Conservation (phyloP, 345 rosid species). For the Eutrema heterophyllum region DNA sequence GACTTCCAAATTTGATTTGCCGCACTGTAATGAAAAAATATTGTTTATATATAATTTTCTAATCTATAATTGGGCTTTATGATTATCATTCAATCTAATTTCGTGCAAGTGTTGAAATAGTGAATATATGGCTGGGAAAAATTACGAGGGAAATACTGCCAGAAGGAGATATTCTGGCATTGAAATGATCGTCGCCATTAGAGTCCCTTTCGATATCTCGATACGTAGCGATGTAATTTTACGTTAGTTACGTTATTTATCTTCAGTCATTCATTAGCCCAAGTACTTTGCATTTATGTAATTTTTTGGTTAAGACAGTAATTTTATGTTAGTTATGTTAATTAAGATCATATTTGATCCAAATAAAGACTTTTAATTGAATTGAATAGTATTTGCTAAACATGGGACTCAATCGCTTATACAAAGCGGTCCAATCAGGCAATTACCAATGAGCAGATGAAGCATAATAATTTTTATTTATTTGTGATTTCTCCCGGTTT, state of each 20-base stretch:
- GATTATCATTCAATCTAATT: neutral
- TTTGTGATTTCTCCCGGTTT: too few relatives aligned
- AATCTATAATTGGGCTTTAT: neutral
- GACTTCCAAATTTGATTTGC: neutral
- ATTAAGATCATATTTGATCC: neutral
- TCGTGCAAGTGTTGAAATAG: neutral
- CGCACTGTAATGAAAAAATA: neutral
- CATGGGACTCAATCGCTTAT: neutral
- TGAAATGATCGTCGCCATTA: slow-evolving; percentile 16
- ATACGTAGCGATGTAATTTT: neutral
- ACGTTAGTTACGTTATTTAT: neutral
- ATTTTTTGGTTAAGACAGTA: too few relatives aligned
- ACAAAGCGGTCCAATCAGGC: neutral
- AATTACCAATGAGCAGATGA: neutral
- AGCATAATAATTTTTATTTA: neutral
- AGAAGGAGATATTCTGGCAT: slow-evolving; percentile 9
- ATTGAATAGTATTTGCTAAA: neutral
- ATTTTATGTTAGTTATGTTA: neutral
- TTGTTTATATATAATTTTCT: neutral
- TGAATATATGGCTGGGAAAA: slow-evolving; percentile 3
- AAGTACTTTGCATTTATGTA: neutral
- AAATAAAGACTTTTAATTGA: too few relatives aligned
- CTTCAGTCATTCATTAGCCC: neutral
- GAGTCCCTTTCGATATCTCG: slow-evolving; percentile 28
- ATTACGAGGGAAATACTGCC: neutral